phyloP scores from a whole-genome alignment of 179 eudicot genomes.

The Gypsophila paniculata region DNA sequence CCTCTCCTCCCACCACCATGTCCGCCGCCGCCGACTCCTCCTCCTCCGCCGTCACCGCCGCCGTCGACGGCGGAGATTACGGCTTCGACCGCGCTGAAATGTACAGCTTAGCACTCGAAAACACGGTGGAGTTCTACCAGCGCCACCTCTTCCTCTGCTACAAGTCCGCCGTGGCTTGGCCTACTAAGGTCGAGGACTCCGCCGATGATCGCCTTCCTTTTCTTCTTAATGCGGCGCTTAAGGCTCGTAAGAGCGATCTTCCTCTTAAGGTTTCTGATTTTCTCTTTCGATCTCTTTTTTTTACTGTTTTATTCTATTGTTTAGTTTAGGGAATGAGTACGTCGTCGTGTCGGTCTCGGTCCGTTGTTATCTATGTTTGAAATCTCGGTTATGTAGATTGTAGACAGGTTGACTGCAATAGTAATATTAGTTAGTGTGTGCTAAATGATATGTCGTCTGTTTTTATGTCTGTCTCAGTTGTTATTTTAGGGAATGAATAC shows the following conservation, averaged over 20 bases:
- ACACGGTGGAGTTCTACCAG: conserved; percentile 54
- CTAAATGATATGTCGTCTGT: too few relatives aligned
- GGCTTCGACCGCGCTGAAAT: conserved; percentile 74
- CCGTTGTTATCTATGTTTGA: too few relatives aligned
- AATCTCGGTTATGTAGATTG: too few relatives aligned
- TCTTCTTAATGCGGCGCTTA: conserved; percentile 49
- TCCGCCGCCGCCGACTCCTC: conserved; percentile 26
- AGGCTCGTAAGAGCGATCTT: conserved; percentile 58
- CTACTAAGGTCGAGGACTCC: conserved; percentile 57
- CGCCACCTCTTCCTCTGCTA: conserved; percentile 85
- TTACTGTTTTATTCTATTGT: background rate
- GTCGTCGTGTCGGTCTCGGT: too few relatives aligned
- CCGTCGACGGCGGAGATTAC: conserved; percentile 29
- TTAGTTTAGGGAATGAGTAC: too few relatives aligned
- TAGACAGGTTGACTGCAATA: too few relatives aligned
- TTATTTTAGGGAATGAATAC: too few relatives aligned
- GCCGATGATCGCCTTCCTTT: conserved; percentile 66
- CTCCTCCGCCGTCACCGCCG: conserved; percentile 22
- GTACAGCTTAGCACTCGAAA: conserved; percentile 44
- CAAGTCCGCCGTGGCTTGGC: conserved; percentile 56
- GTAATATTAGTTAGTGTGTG: too few relatives aligned
- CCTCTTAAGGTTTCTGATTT: conserved; percentile 46
- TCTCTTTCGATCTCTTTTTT: background rate
- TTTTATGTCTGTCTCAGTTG: too few relatives aligned
- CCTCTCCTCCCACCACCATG: background rate